A percentile compares a stretch with the other conserved stretches of the same genome.
Evolutionary conservation across 1,284 basidiomycete species (phyloP).

Genomic region (Ceratobasidium theobromae): DNA sequence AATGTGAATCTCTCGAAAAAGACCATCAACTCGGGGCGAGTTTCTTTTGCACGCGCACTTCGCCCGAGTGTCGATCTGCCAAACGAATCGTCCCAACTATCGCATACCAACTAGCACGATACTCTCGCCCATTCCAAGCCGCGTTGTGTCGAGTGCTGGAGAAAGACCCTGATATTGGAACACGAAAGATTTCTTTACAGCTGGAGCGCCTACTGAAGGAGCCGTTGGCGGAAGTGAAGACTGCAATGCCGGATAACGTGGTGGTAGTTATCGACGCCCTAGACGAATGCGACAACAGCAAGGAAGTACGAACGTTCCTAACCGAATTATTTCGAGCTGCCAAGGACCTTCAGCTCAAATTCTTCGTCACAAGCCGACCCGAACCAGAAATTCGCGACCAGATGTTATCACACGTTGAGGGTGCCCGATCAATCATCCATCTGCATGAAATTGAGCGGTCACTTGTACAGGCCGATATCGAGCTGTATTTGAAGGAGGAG

Average conservation of each 20-base stretch:
- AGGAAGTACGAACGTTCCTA: neutral
- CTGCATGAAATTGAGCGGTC: neutral
- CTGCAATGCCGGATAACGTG: neutral
- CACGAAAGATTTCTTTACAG: neutral
- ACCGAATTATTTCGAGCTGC: neutral
- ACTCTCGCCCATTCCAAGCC: neutral
- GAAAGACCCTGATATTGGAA: neutral
- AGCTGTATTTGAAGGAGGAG: neutral
- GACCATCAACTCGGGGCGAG: neutral
- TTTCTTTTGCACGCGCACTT: neutral
- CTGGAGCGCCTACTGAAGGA: neutral
- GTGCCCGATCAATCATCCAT: neutral
- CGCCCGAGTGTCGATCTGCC: neutral
- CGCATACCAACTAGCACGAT: neutral
- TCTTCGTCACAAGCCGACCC: conserved; percentile 3
- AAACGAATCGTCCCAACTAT: neutral
- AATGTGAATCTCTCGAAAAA: neutral
- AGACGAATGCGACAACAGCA: neutral
- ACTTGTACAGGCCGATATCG: neutral
- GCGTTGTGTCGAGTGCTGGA: neutral
- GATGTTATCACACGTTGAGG: neutral
- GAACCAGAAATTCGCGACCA: neutral
- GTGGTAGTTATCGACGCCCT: neutral
- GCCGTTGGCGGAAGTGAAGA: neutral
- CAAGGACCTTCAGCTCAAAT: neutral